Conservation (phyloP, 2,329 filamentous ascomycete genomes). For the Emergomyces africanus region DNA sequence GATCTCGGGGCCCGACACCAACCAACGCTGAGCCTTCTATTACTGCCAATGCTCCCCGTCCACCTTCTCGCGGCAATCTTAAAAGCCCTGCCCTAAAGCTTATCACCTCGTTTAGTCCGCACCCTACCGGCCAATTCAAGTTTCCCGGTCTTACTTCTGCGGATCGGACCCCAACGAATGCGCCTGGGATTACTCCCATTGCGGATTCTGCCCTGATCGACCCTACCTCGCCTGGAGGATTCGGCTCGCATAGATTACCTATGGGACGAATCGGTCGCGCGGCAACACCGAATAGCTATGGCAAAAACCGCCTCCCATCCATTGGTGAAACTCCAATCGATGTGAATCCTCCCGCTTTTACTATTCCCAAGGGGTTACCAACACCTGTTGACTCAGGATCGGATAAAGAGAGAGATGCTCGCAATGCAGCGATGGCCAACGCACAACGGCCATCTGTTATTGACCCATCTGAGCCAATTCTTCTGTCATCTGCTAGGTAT, state of each 20-base stretch:
- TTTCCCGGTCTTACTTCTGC: constrained; percentile 45
- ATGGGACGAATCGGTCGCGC: constrained; percentile 57
- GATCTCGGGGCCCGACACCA: constrained; percentile 32
- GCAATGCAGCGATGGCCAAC: constrained; percentile 6
- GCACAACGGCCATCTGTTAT: constrained; percentile 15
- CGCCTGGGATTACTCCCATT: constrained; percentile 73
- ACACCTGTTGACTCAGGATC: constrained; percentile 36
- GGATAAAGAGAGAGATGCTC: constrained; percentile 31
- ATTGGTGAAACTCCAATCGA: constrained; percentile 57
- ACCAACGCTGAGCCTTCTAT: constrained; percentile 14
- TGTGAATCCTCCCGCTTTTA: constrained; percentile 31
- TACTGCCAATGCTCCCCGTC: constrained; percentile 43
- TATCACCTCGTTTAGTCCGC: constrained; percentile 68
- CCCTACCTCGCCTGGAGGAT: constrained; percentile 51
- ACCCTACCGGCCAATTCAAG: constrained; percentile 39
- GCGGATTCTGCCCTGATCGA: constrained; percentile 56
- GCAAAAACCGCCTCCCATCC: constrained; percentile 56
- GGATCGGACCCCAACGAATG: constrained; percentile 59
- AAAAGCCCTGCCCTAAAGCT: constrained; percentile 80
- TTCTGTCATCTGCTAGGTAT: constrained; percentile 34
- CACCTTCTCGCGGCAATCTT: constrained; percentile 37
- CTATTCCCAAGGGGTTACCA: constrained; percentile 28
- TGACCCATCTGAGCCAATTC: constrained; percentile 21
- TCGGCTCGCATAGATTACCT: constrained; percentile 42
- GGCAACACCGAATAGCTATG: constrained; percentile 47